Conservation (phyloP, 139 green algal species). For the Closterium sp. region DNA sequence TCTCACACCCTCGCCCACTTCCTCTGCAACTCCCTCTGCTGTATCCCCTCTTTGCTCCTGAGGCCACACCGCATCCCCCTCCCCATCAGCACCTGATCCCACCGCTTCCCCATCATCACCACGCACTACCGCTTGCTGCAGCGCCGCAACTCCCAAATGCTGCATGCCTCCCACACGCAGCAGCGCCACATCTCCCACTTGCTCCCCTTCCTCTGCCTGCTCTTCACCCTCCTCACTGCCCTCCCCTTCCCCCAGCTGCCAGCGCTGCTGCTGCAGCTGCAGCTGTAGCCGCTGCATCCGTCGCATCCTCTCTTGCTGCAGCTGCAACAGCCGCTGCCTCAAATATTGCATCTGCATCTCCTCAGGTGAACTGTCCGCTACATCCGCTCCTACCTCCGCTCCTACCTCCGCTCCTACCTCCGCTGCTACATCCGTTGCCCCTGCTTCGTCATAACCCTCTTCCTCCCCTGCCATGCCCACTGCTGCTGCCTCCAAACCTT, state of each 20-base stretch:
- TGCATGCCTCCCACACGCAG: background rate
- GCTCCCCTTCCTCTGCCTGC: background rate
- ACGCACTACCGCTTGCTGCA: background rate
- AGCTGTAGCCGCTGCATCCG: background rate
- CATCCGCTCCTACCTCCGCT: background rate
- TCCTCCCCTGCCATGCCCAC: background rate
- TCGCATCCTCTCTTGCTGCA: background rate
- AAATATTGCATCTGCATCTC: background rate
- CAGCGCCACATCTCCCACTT: background rate
- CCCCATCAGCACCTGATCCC: no score
- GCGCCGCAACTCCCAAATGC: background rate
- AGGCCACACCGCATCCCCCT: no score
- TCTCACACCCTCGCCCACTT: no score
- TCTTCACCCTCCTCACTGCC: background rate
- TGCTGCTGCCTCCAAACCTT: background rate
- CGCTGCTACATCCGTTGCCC: background rate
- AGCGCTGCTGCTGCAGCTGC: background rate
- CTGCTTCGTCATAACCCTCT: background rate
- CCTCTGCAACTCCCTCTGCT: no score
- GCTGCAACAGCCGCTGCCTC: background rate
- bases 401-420: background rate
- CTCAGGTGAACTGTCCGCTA: background rate
- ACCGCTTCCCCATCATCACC: no score
- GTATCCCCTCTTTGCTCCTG: no score
- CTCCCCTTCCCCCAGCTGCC: background rate